Conservation (phyloP, 345 rosid genomes). For the Hibiscus syriacus region DNA sequence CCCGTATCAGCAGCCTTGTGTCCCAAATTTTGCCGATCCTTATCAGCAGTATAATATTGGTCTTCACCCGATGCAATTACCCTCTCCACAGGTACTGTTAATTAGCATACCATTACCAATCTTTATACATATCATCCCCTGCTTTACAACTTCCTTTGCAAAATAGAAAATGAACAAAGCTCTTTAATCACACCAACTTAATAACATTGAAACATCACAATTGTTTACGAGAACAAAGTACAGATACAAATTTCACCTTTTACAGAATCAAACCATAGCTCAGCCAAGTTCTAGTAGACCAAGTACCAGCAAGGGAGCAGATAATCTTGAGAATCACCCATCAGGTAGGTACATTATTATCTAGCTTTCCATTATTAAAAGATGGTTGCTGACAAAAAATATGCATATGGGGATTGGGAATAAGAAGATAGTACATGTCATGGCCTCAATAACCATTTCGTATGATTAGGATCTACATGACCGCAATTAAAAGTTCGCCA, state of each 20-base stretch:
- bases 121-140: neutral
- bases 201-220: neutral
- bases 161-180: neutral
- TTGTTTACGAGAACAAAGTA: neutral
- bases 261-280: conserved; percentile 44
- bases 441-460: no score
- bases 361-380: neutral
- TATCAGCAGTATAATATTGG: conserved; percentile 55
- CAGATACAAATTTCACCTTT: neutral
- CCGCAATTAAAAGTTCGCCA: neutral
- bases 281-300: conserved; percentile 44
- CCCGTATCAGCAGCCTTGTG: conserved; percentile 32
- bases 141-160: neutral
- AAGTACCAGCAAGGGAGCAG: conserved; percentile 42
- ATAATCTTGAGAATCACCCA: conserved; percentile 36
- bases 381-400: neutral
- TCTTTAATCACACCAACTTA: neutral
- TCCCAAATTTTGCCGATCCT: conserved; percentile 48
- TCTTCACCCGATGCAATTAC: conserved; percentile 50
- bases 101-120: neutral
- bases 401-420: neutral
- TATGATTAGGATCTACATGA: neutral
- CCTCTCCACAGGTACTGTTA: conserved; percentile 42
- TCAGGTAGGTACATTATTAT: conserved; percentile 30
- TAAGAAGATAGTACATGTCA: neutral